Percentiles rank a stretch among this genome's conserved stretches.
phyloP scores from a whole-genome alignment of 257 asterid species.

The Mentha longifolia region DNA sequence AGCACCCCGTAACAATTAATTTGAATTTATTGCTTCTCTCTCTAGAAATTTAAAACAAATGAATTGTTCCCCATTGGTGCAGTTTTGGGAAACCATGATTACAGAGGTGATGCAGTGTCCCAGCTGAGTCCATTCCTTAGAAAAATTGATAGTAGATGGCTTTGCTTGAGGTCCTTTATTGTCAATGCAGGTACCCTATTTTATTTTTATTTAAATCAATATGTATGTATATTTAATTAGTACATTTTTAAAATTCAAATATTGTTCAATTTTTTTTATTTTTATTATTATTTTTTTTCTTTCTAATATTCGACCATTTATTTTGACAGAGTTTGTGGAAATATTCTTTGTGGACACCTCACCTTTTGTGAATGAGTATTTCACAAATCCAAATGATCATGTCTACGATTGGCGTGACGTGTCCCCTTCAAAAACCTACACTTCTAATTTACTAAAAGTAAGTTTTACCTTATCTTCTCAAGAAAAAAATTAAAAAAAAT shows the following conservation, averaged over 20 bases:
- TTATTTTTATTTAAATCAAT: neutral
- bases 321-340: constrained; percentile 63
- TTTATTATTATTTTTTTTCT: too few species aligned
- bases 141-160: constrained; percentile 71
- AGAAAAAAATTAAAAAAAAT: too few species aligned
- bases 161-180: constrained; percentile 75
- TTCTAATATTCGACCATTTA: neutral
- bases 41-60: too few species aligned
- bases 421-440: constrained; percentile 49
- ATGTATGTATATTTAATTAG: neutral
- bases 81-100: constrained; percentile 96
- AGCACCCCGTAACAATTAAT: too few species aligned
- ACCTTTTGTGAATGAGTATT: constrained; percentile 69
- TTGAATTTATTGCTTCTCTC: too few species aligned
- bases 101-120: constrained; percentile 82
- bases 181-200: constrained; percentile 40
- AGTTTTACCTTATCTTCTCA: constrained; percentile 32
- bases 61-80: constrained; percentile 32
- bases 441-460: constrained; percentile 50
- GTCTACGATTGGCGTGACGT: constrained; percentile 80
- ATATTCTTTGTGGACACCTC: constrained; percentile 83
- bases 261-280: too few species aligned
- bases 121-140: constrained; percentile 68
- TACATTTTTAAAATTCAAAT: neutral
- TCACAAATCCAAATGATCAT: constrained; percentile 56